Evolutionary conservation across 768 basidiomycete species (phyloP).

Genomic region (Tricholoma sp.): DNA sequence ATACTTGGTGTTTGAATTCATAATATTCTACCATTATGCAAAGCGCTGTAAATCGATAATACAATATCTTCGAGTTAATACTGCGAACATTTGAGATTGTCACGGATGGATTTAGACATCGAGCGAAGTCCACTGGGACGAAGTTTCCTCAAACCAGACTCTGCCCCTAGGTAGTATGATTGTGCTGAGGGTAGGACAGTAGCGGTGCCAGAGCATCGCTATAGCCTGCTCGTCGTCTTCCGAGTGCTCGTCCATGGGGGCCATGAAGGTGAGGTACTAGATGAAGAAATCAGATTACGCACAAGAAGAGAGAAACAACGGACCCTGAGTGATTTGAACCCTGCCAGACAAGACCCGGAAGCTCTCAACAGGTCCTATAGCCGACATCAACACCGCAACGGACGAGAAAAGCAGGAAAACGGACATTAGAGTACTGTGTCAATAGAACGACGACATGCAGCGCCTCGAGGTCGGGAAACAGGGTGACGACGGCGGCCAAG

Average conservation of each 20-base stretch:
- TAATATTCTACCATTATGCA: too few relatives aligned
- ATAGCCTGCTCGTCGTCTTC: slow-evolving; percentile 41
- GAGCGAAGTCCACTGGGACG: slow-evolving; percentile 10
- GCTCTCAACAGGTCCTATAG: slow-evolving; percentile 38
- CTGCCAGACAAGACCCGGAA: slow-evolving; percentile 31
- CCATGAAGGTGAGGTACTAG: slow-evolving; percentile 60
- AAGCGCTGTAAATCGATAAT: too few relatives aligned
- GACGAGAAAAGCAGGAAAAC: slow-evolving; percentile 15
- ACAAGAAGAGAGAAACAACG: background rate
- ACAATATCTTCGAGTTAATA: too few relatives aligned
- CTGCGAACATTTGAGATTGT: too few relatives aligned
- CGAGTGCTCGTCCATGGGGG: slow-evolving; percentile 28
- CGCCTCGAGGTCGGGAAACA: slow-evolving; percentile 50
- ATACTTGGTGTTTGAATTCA: too few relatives aligned
- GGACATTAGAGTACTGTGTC: slow-evolving; percentile 41
- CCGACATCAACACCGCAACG: background rate
- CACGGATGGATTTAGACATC: background rate
- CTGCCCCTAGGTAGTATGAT: slow-evolving; percentile 60
- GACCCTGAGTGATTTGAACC: slow-evolving; percentile 38
- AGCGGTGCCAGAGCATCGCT: slow-evolving; percentile 49
- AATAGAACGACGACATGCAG: slow-evolving; percentile 56
- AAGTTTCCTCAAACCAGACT: slow-evolving; percentile 54
- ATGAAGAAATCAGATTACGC: slow-evolving; percentile 5
- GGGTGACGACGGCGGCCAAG: slow-evolving; percentile 33
- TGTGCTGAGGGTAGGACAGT: slow-evolving; percentile 57